Conservation (phyloP, 2,329 filamentous ascomycete species). For the Canariomyces notabilis region DNA sequence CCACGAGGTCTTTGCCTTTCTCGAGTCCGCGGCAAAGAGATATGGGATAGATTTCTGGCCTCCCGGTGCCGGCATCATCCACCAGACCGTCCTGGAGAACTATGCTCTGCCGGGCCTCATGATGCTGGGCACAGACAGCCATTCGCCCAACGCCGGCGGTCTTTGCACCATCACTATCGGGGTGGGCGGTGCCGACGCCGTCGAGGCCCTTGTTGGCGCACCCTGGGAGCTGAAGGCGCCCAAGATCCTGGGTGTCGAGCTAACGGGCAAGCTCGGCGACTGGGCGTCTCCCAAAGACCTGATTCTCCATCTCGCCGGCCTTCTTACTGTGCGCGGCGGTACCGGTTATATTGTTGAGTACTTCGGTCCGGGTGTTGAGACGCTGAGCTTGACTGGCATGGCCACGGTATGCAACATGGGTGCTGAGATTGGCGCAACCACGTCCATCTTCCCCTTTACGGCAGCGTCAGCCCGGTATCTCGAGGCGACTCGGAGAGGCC, state of each 20-base stretch:
- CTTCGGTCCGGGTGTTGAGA: slow-evolving; percentile 82
- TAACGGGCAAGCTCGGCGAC: slow-evolving; percentile 77
- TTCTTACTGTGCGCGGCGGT: slow-evolving; percentile 86
- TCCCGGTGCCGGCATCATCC: slow-evolving; percentile 89
- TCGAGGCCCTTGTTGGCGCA: slow-evolving; percentile 91
- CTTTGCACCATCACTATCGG: slow-evolving; percentile 92
- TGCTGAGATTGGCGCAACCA: slow-evolving; percentile 88
- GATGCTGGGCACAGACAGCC: slow-evolving; percentile 98
- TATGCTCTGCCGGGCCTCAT: slow-evolving; percentile 95
- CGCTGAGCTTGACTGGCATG: slow-evolving; percentile 88
- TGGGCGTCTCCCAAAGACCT: slow-evolving; percentile 97
- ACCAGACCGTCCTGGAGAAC: slow-evolving; percentile 97
- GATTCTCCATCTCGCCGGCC: slow-evolving; percentile 82
- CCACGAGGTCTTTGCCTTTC: slow-evolving; percentile 95
- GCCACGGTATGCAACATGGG: slow-evolving; percentile 87
- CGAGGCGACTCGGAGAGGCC: slow-evolving; percentile 69
- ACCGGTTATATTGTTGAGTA: slow-evolving; percentile 96
- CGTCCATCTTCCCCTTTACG: slow-evolving; percentile 91
- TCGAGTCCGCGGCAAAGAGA: slow-evolving; percentile 85
- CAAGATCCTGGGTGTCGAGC: slow-evolving; percentile 77
- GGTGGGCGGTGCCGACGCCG: slow-evolving; percentile 93
- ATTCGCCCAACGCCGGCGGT: slow-evolving; percentile 96
- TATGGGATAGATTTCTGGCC: slow-evolving; percentile 97
- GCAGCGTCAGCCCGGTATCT: slow-evolving; percentile 80
- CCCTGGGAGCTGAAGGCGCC: slow-evolving; percentile 98